phyloP scores from a whole-genome alignment of 225 moss, liverwort and hornwort genomes.

The Marchantia polymorpha region DNA sequence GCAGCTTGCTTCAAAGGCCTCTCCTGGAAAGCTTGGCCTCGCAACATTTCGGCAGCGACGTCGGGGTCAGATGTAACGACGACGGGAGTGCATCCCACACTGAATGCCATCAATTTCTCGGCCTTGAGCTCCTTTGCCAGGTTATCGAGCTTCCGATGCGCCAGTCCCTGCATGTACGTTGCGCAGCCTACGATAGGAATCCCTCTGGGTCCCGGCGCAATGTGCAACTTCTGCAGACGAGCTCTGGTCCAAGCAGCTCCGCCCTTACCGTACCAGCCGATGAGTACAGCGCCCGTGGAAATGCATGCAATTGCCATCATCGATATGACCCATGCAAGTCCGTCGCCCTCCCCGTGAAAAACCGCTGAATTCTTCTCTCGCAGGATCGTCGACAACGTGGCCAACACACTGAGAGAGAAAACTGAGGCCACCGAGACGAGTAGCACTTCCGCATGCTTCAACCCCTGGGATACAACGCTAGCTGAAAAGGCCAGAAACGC shows the following conservation, averaged over 20 bases:
- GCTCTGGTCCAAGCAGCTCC: constrained; percentile 39
- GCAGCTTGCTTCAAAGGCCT: constrained; percentile 68
- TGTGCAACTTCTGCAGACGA: constrained; percentile 25
- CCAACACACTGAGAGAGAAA: background rate
- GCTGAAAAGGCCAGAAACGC: background rate
- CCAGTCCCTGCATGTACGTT: constrained; percentile 33
- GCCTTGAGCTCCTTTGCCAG: constrained; percentile 34
- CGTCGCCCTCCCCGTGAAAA: background rate
- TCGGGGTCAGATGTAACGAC: constrained; percentile 52
- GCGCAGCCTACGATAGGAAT: constrained; percentile 33
- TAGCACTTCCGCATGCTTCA: background rate
- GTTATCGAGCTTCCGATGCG: constrained; percentile 51
- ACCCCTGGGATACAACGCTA: constrained; percentile 3
- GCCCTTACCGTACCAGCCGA: constrained; percentile 33
- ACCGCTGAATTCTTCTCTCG: background rate
- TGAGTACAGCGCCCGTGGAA: background rate
- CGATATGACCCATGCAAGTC: constrained; percentile 15
- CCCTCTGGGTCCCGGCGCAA: constrained; percentile 40
- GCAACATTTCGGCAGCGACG: constrained; percentile 52
- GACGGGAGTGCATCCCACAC: constrained; percentile 57
- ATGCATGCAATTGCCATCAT: background rate
- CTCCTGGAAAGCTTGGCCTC: constrained; percentile 46
- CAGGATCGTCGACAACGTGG: no score
- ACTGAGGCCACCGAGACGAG: background rate
- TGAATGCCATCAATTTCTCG: constrained; percentile 54